phyloP scores from a whole-genome alignment of 2,329 filamentous ascomycete genomes.

The Fusarium subtropicale region DNA sequence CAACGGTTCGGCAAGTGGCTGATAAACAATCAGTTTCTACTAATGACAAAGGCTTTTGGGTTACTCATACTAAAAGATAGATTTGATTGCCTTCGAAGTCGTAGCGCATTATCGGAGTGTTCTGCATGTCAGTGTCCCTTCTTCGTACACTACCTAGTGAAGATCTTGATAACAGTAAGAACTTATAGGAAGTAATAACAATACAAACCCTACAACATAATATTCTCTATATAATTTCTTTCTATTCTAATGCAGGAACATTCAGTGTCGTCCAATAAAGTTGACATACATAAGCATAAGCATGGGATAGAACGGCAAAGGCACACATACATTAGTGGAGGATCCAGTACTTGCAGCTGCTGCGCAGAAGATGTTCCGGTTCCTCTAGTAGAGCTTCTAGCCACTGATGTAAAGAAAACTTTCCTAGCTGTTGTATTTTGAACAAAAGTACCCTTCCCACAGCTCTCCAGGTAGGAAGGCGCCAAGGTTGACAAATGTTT shows the following conservation, averaged over 20 bases:
- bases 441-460: background rate
- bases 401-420: conserved; percentile 10
- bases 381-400: conserved; percentile 15
- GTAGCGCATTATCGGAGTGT: background rate
- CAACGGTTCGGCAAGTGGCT: background rate
- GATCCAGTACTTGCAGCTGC: background rate
- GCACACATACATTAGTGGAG: background rate
- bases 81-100: rapidly evolving
- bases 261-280: background rate
- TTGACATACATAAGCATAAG: background rate
- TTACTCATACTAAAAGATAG: rapidly evolving
- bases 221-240: background rate
- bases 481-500: conserved; percentile 4
- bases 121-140: background rate
- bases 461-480: conserved; percentile 9
- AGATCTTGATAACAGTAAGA: background rate
- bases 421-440: background rate
- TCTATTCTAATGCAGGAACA: background rate
- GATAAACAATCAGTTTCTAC: rapidly evolving
- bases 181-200: background rate
- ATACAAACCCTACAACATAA: background rate
- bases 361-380: background rate
- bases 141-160: background rate
- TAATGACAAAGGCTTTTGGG: rapidly evolving
- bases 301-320: background rate